These are phyloP conservation scores for Trametes cinnabarina DNA, from an alignment of 768 basidiomycete species.

Conservation along the genomic window DNA sequence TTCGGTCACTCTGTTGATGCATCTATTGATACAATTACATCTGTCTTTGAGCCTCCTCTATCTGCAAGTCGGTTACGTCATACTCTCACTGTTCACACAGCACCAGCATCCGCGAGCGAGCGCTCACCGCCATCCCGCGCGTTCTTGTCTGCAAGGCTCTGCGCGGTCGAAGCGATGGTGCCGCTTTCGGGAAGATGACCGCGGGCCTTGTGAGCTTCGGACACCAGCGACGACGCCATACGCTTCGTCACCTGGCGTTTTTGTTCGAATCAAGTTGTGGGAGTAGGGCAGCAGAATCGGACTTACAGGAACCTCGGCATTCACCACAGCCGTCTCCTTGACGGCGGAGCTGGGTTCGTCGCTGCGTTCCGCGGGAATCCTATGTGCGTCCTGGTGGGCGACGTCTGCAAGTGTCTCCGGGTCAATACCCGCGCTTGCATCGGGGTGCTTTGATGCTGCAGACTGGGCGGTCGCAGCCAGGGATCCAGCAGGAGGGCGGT, in stretches of 20 bases:
- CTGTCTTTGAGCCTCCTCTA: no score
- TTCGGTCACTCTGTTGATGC: background rate
- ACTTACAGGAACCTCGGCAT: constrained; percentile 17
- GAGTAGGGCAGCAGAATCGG: no score
- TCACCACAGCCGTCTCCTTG: constrained; percentile 9
- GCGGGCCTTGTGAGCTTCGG: constrained; percentile 21
- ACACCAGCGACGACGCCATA: constrained; percentile 19
- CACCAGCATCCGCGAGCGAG: background rate
- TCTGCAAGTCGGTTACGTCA: no score
- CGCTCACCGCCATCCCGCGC: constrained; percentile 14
- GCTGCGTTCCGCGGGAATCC: background rate
- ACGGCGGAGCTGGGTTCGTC: background rate
- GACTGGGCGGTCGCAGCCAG: constrained; percentile 36
- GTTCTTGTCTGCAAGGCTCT: constrained; percentile 24
- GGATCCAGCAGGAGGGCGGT: constrained; percentile 35
- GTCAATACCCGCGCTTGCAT: constrained; percentile 17
- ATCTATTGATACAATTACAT: background rate
- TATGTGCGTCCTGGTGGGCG: constrained; percentile 20
- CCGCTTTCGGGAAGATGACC: constrained; percentile 22
- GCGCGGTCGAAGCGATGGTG: constrained; percentile 22
- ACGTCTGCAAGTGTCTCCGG: constrained; percentile 21
- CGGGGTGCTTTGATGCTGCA: constrained; percentile 34
- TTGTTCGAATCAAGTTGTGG: no score
- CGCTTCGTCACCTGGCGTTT: constrained; percentile 20
- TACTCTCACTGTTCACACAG: background rate